phyloP scores from a whole-genome alignment of 2,329 filamentous ascomycete species.

The Fonsecaea pedrosoi region DNA sequence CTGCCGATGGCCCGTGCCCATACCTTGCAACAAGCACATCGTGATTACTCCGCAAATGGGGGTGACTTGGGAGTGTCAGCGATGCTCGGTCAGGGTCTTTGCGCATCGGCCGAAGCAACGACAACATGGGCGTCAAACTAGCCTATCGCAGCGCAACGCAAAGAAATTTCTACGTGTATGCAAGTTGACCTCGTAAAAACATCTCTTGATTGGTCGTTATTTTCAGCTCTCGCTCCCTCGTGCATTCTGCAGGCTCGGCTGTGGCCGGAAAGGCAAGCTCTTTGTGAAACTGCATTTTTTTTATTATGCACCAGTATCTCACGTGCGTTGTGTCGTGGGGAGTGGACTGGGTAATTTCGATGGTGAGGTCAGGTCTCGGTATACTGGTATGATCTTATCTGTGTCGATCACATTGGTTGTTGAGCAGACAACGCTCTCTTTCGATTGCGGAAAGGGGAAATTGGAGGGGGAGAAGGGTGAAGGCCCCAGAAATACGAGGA shows the following conservation, averaged over 20 bases:
- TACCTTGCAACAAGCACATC: background rate
- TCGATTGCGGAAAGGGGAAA: conserved; percentile 15
- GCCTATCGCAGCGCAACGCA: conserved; percentile 7
- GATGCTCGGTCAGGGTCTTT: background rate
- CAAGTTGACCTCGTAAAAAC: conserved; percentile 13
- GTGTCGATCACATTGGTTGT: background rate
- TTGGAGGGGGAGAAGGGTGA: conserved; percentile 11
- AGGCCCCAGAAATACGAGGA: background rate
- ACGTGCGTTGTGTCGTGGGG: background rate
- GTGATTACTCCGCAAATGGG: conserved; percentile 2
- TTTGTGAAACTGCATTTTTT: conserved; percentile 8
- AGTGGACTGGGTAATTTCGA: background rate
- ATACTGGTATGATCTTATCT: background rate
- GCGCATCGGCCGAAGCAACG: conserved; percentile 15
- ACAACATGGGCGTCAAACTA: conserved; percentile 2
- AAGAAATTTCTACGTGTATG: background rate
- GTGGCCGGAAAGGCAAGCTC: conserved; percentile 11
- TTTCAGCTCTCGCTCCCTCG: conserved; percentile 11
- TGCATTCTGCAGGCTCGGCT: conserved; percentile 16
- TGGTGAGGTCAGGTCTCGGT: background rate
- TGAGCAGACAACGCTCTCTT: background rate
- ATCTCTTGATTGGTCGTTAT: conserved; percentile 17
- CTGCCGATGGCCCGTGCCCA: background rate
- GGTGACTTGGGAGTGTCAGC: background rate
- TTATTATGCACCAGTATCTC: conserved; percentile 6